These are phyloP conservation scores for Macrolepiota fuliginosa DNA, from an alignment of 768 basidiomycete genomes.

Conservation along the genomic window DNA sequence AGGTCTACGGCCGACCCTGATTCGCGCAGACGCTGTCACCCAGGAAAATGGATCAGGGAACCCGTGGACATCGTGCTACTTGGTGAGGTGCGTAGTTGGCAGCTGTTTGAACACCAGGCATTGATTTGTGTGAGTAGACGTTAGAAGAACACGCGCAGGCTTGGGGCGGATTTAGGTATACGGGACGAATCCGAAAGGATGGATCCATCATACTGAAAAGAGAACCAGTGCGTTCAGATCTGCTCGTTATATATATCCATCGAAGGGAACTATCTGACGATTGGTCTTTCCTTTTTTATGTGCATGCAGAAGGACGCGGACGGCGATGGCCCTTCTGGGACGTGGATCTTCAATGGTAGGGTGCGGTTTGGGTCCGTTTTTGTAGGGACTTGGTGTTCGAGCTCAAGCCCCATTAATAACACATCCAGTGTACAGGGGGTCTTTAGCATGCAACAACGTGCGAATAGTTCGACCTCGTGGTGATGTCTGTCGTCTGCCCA, in stretches of 20 bases:
- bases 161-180: conserved; percentile 66
- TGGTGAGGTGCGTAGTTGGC: conserved; percentile 38
- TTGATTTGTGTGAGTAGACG: conserved; percentile 38
- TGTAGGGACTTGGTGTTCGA: conserved; percentile 48
- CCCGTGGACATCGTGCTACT: conserved; percentile 32
- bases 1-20: conserved; percentile 7
- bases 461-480: conserved; percentile 30
- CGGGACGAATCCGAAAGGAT: conserved; percentile 56
- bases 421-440: conserved; percentile 43
- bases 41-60: conserved; percentile 13
- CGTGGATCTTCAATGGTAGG: conserved; percentile 59
- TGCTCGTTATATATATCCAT: background rate
- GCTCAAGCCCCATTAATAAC: background rate
- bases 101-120: background rate
- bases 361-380: conserved; percentile 45
- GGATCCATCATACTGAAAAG: conserved; percentile 61
- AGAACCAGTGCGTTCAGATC: conserved; percentile 46
- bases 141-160: conserved; percentile 50
- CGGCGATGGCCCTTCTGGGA: conserved; percentile 36
- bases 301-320: conserved; percentile 36
- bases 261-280: background rate
- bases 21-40: background rate
- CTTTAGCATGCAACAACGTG: conserved; percentile 45
- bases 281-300: conserved; percentile 4
- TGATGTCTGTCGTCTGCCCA: background rate